Percentiles rank a stretch among this genome's conserved stretches.
phyloP scores from a whole-genome alignment of 768 basidiomycete species.

The Rhizopogon salebrosus region DNA sequence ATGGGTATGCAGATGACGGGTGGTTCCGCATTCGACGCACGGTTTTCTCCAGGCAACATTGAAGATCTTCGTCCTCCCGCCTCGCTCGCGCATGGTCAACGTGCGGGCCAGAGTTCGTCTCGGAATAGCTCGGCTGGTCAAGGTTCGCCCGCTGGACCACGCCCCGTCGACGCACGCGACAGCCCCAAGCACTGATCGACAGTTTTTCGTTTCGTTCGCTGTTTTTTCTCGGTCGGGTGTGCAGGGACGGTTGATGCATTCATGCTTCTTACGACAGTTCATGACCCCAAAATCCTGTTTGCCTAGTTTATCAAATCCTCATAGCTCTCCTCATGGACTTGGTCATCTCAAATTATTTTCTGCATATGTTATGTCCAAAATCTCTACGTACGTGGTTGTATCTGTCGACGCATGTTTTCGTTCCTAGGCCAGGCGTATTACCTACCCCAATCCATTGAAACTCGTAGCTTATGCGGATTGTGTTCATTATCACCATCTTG shows the following conservation, averaged over 20 bases:
- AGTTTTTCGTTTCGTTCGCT: constrained; percentile 1
- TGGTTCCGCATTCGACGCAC: constrained; percentile 53
- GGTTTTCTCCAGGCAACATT: constrained; percentile 38
- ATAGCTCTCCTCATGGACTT: constrained; percentile 11
- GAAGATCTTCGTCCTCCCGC: constrained; percentile 27
- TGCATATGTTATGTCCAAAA: constrained; percentile 9
- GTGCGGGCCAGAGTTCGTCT: constrained; percentile 31
- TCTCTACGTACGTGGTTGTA: constrained; percentile 9
- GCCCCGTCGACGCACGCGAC: constrained; percentile 24
- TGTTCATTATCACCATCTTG: too few relatives aligned
- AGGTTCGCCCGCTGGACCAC: constrained; percentile 45
- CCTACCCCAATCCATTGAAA: too few relatives aligned
- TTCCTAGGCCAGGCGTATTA: too few relatives aligned
- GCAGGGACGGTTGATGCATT: constrained; percentile 4
- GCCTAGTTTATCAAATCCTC: constrained; percentile 11
- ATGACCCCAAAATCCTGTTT: constrained; percentile 5
- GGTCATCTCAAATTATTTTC: constrained; percentile 13
- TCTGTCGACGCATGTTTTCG: background rate
- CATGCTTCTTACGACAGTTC: constrained; percentile 3
- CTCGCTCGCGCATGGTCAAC: constrained; percentile 19
- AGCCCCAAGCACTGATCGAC: constrained; percentile 20
- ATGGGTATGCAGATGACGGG: constrained; percentile 59
- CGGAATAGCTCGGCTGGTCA: constrained; percentile 48
- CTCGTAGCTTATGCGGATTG: too few relatives aligned
- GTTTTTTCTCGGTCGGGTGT: background rate